Evolutionary conservation across 2,329 filamentous ascomycete genomes (phyloP).

Genomic region (Paramyrothecium sp.): DNA sequence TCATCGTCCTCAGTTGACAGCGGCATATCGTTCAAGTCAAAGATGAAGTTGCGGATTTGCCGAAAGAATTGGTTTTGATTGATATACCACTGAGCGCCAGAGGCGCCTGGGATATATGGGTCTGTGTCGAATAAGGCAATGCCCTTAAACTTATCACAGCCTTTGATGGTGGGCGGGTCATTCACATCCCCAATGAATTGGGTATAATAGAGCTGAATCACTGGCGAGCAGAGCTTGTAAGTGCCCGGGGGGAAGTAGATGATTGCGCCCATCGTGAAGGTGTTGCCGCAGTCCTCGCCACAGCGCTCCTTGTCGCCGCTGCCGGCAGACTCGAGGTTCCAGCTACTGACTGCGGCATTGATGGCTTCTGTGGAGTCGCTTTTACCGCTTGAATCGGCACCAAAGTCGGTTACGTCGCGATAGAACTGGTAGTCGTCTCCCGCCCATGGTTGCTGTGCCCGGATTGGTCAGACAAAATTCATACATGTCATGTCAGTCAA

Average conservation of each 20-base stretch:
- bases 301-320: not conserved
- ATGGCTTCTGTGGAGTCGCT: not conserved
- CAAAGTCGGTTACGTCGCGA: not conserved
- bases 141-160: slow-evolving; percentile 54
- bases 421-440: not conserved
- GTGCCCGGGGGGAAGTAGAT: not conserved
- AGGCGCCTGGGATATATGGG: not conserved
- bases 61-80: not conserved
- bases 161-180: slow-evolving; percentile 51
- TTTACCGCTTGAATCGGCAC: not conserved
- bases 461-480: not conserved
- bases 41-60: not conserved
- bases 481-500: not conserved
- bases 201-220: slow-evolving; percentile 71
- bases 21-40: not conserved
- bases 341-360: not conserved
- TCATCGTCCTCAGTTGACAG: not conserved
- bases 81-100: not conserved
- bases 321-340: no score
- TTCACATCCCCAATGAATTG: slow-evolving; percentile 69
- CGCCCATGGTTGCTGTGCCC: not conserved
- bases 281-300: not conserved
- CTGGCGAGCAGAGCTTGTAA: not conserved
- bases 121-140: slow-evolving; percentile 64
- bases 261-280: not conserved